These are phyloP conservation scores for Arabidopsis hybrid DNA, from an alignment of 441 rosid species.

Conservation along the genomic window DNA sequence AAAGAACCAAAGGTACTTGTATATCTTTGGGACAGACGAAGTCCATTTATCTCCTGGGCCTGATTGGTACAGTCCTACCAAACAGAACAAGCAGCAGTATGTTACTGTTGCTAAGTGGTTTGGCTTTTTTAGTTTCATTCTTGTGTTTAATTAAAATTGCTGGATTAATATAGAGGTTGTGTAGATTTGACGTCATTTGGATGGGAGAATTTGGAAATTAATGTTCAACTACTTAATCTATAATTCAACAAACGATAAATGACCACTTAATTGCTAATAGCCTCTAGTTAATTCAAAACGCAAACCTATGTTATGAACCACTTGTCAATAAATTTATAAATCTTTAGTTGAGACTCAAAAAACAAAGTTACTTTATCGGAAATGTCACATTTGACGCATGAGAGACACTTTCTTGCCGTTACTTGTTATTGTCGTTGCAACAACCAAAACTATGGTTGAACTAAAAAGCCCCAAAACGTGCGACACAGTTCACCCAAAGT, in stretches of 20 bases:
- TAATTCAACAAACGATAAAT: constrained; percentile 29
- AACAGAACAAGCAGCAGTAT: background rate
- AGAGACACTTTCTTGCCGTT: constrained; percentile 39
- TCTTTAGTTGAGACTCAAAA: constrained; percentile 6
- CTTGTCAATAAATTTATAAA: background rate
- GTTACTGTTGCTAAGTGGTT: background rate
- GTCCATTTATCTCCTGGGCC: constrained; percentile 13
- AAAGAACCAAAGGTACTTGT: background rate
- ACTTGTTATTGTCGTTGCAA: constrained; percentile 39
- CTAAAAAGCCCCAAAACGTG: constrained; percentile 36
- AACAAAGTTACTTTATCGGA: constrained; percentile 23
- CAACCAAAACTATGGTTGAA: constrained; percentile 42
- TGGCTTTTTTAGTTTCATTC: background rate
- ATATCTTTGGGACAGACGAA: background rate
- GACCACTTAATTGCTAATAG: background rate
- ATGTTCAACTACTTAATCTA: constrained; percentile 26
- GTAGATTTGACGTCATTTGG: constrained; percentile 19
- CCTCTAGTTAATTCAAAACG: background rate
- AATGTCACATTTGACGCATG: constrained; percentile 41
- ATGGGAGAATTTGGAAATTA: constrained; percentile 8
- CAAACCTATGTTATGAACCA: background rate
- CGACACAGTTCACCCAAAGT: background rate
- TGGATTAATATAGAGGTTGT: background rate
- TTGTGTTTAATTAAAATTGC: background rate
- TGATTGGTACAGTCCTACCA: background rate